A percentile compares a stretch with the other conserved stretches of the same genome.
phyloP scores from a whole-genome alignment of 495 filamentous ascomycete genomes.

The Podospora pseudoanserina region DNA sequence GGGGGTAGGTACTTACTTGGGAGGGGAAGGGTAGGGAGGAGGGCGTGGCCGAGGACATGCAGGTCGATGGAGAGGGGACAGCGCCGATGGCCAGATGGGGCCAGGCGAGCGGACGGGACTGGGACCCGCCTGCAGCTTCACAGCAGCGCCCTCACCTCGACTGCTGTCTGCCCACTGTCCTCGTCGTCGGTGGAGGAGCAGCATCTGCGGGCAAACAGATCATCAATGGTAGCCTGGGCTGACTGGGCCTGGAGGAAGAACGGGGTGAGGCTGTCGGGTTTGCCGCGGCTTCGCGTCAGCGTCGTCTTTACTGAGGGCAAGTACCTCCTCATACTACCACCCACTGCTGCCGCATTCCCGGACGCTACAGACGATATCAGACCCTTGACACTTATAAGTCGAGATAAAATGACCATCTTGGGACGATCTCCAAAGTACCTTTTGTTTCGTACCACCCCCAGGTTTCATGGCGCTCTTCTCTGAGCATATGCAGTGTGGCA shows the following conservation, averaged over 20 bases:
- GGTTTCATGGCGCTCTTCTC: constrained; percentile 5
- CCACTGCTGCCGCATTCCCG: constrained; percentile 4
- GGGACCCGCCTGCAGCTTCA: neutral
- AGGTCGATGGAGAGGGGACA: neutral
- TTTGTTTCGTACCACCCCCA: constrained; percentile 10
- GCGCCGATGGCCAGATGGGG: constrained; percentile 6
- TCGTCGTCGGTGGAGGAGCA: neutral
- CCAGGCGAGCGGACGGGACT: constrained; percentile 2
- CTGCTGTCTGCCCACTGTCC: neutral
- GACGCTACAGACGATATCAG: constrained; percentile 5
- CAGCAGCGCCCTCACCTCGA: neutral
- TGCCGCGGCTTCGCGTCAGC: too few species aligned
- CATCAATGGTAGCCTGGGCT: neutral
- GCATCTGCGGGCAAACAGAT: neutral
- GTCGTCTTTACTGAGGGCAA: too few species aligned
- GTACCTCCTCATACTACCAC: neutral
- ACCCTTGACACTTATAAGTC: neutral
- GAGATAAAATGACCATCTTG: neutral
- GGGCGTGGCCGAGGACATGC: neutral
- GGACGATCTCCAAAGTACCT: constrained; percentile 2
- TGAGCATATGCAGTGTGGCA: neutral
- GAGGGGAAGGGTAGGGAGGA: neutral
- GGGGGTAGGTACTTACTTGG: neutral
- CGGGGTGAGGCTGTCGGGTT: too few species aligned
- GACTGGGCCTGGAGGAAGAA: neutral